Base-by-base conservation (phyloP, 108 stramenopile genomes). In the Aureococcus anophagefferens region DNA sequence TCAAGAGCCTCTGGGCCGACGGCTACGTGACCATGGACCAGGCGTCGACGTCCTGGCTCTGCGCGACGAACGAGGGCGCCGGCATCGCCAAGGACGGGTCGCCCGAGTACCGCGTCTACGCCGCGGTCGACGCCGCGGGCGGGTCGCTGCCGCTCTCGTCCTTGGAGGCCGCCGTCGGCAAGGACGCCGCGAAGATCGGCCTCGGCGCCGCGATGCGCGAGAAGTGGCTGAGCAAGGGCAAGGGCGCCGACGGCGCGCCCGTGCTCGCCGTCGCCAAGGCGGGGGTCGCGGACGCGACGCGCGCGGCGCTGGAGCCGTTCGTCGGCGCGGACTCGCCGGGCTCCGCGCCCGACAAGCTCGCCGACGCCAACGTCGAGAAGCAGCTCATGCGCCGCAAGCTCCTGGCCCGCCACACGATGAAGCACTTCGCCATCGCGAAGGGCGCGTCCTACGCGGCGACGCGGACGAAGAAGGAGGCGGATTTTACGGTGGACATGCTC, bases 401-500 rank as follows among this genome's bases (percentile, higher is more conserved):
- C 18, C 73, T 90, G 72, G 83, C 67, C 34, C 83, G 91, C 62
- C 84, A 88, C 0, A 95, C 91, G 17, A 81, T 86, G 25, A 96
- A 94, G 72, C 94, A 93, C 15, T 93, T 89, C 86, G 74, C 85
- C 33, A 83, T 98, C 33, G 79, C 77, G 16, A 83, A 90, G 51
- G 98, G 98, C 40, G 72, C 86, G 9, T 29, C 77, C 35, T 99
- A 93, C 80, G 82, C 88, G 44, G 83, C 89, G 37, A 69, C 84
- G 59, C 92, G 98, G 51, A 80, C 79, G 32, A 95, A 89, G 77
- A 93, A 94, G 83, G 88, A 91, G 64, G 96, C 93, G 16, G 96
- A 98, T 79, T 77, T 99, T 67, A 95, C 96, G 63, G 91, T 92
- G 88, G 97, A 96, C 79, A 91, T 97, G 94, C 83, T 99, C 62